Base-by-base conservation (phyloP, 1,139 yeast genomes). In the Pichia sp. region DNA sequence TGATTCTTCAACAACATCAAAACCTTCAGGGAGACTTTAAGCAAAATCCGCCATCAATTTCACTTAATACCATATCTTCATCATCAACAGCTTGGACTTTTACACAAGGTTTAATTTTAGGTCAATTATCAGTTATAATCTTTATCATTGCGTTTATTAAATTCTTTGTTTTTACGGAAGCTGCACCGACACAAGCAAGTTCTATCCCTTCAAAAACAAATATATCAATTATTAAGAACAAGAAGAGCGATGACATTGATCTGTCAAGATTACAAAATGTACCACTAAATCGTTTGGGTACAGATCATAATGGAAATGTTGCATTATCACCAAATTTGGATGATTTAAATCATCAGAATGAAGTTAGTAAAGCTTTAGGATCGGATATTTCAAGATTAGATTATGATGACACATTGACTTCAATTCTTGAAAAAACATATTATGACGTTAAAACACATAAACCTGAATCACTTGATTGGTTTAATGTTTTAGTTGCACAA, bases 391-490 rank as follows among this genome's bases (percentile, higher is more conserved):
- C 47, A n/a, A 24, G 33, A 22, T 14, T 26, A 2, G 36, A 45
- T 28, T 38, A 34, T 14, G 30, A 41, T 21, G 27, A 46, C 43
- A 38, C 44, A 18, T 36, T 47, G 18, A 40, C 23, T 15, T 42
- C 48, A 22, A 45, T 45, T 23, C 66, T 91, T 39, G 96, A 89
- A 51, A 89, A 88, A 56, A 88, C 96, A 0, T 88, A 87, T 57
- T 93, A 93, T 60, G 87, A 91, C 57, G 96, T 91, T 1, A 78
- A 80, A 33, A 79, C 79, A 20, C 98, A 93, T 60, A 69, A 81
- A 3, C 76, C 96, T 0, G 99, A 91, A 64, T 82, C 96, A 0
- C 66, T 91, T 42, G 98, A 91, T 61, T 91, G 99, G 98, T 87
- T 91, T 59, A 91, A 91, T 54, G 97, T 91, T 1, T 68, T 91